A percentile compares a stretch with the other conserved stretches of the same genome.
Evolutionary conservation across 164 flowering plant genomes (phyloP).

Genomic region (Protea cynaroides): DNA sequence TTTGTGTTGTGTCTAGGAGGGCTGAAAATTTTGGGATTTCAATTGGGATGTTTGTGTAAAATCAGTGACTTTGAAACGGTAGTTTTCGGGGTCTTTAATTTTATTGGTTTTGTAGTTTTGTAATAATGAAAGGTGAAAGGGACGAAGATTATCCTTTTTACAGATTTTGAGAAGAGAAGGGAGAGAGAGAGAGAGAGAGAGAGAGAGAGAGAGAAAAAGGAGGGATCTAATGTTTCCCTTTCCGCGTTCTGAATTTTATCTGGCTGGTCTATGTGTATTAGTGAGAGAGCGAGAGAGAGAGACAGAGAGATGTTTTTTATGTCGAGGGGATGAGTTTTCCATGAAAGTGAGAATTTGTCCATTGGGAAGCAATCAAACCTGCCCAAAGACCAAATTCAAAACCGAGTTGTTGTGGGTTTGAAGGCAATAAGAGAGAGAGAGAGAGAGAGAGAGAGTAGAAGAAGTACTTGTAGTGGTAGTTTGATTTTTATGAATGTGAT

Average conservation of each 20-base stretch:
- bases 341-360: slow-evolving; percentile 13
- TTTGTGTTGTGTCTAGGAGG: not conserved
- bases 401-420: slow-evolving; percentile 5
- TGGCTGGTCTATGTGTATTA: not conserved
- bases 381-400: not conserved
- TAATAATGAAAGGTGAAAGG: not conserved
- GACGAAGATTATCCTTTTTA: not conserved
- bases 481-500: slow-evolving; percentile 3
- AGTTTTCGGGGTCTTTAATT: not conserved
- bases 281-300: not conserved
- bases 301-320: slow-evolving; percentile 1
- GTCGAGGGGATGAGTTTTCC: slow-evolving; percentile 3
- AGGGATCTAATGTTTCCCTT: slow-evolving; percentile 32
- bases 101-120: not conserved
- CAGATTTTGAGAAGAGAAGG: not conserved
- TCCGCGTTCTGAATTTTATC: slow-evolving; percentile 8
- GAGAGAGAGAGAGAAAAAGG: slow-evolving; percentile 20
- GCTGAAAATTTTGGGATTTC: not conserved
- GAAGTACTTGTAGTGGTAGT: no score
- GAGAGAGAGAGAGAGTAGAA: slow-evolving; percentile 3
- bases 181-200: no score
- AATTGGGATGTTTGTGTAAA: not conserved
- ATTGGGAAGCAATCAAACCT: slow-evolving; percentile 1
- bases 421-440: no score
- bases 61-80: not conserved